A percentile compares a stretch with the other conserved stretches of the same genome.
Evolutionary conservation across 192 early-diverging fungal species (phyloP).

Genomic region (Linnemannia hyalina): DNA sequence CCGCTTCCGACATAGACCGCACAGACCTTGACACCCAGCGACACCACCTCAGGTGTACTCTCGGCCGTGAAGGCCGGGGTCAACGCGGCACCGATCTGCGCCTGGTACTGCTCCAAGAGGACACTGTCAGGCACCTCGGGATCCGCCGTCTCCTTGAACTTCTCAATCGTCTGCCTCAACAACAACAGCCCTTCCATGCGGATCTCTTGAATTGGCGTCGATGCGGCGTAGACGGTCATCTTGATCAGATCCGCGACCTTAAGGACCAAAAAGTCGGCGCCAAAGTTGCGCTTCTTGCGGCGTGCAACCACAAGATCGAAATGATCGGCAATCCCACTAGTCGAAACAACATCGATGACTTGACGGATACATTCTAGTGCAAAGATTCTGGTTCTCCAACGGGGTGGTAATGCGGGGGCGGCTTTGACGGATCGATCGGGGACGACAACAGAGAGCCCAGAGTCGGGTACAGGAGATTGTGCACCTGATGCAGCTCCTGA

Average conservation of each 20-base stretch:
- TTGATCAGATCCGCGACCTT: constrained; percentile 89
- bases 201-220: constrained; percentile 79
- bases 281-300: constrained; percentile 63
- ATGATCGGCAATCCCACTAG: constrained; percentile 72
- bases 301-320: constrained; percentile 76
- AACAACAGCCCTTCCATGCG: constrained; percentile 84
- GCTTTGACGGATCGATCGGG: constrained; percentile 45
- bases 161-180: constrained; percentile 82
- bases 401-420: constrained; percentile 61
- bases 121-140: constrained; percentile 89
- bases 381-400: constrained; percentile 88
- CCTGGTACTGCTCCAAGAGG: constrained; percentile 92
- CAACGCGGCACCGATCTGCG: constrained; percentile 93
- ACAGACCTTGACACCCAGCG: constrained; percentile 83
- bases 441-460: constrained; percentile 41
- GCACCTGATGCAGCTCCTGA: background rate
- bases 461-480: constrained; percentile 29
- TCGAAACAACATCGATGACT: constrained; percentile 72
- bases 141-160: constrained; percentile 75
- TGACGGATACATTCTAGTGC: constrained; percentile 80
- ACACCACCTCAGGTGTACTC: constrained; percentile 79
- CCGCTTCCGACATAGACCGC: constrained; percentile 89
- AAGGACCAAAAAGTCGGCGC: constrained; percentile 80
- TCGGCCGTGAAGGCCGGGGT: constrained; percentile 87
- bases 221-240: constrained; percentile 91